Base-by-base conservation (phyloP, 805 yeast genomes). In the Teunomyces aglyptinius region DNA sequence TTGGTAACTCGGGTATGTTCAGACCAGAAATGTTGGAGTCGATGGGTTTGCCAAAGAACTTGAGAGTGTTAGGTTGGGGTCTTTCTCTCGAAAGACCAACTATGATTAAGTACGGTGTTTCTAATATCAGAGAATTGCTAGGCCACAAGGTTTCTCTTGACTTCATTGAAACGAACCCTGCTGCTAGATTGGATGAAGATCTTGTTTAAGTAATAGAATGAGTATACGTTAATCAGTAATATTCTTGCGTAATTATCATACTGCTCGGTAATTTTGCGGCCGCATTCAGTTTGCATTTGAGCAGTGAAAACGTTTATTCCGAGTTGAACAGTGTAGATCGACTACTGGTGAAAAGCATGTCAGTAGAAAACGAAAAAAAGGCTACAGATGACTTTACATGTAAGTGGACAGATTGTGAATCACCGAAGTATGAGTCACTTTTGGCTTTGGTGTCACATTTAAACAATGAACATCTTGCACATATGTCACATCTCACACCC, bases 1-100 rank as follows among this genome's bases (percentile, higher is more conserved):
- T 94, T 61, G 99, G 99, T 69, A 94, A 94, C 78, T 90, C 97
- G 15, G 99, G 99, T 68, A 86, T 94, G 96, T 94, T 94, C 80
- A 85, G 99, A 73, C 99, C 99, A 11, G 99, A 94, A 74, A 94
- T 94, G 99, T 78, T 95, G 65, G 97, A 90, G 73, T 75, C 96
- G 38, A 92, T 94, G 98, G 99, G 99, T 29, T 80, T 94, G 62
- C 99, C 99, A 49, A 85, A 85, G 75, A 86, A 89, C 65, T 70
- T 95, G 75, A 81, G 97, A 67, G 98, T 92, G 10, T 80, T 90
- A 55, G 99, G 99, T 52, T 94, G 96, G 90, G 99, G 99, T 62
- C 77, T 94, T 59, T 86, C 96, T 19, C 78, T 94, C 65, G 99
- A 94, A 73, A 85, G 99, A 75, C 99, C 99, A 53, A 94, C 99